Percentiles rank a stretch among this genome's conserved stretches.
Conservation (phyloP, 305 asterid species). For the Stenogyne calaminthoides region DNA sequence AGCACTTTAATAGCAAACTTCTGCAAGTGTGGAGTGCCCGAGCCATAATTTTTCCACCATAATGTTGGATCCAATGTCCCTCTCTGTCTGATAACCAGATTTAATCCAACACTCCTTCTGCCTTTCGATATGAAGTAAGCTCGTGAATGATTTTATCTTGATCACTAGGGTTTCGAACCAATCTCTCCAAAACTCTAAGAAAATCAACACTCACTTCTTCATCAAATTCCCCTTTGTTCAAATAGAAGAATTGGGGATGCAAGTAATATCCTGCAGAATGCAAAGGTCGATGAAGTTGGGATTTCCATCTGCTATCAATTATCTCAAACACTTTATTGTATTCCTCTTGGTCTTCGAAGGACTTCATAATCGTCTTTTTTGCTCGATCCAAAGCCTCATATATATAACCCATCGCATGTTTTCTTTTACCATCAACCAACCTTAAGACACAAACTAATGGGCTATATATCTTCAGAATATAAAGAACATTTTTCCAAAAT, state of each 20-base stretch:
- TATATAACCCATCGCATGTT: background rate
- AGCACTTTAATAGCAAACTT: background rate
- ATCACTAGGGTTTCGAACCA: background rate
- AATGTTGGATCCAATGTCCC: background rate
- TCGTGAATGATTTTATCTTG: background rate
- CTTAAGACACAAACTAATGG: background rate
- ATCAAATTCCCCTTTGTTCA: background rate
- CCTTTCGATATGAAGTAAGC: background rate
- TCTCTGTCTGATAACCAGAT: background rate
- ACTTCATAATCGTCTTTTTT: background rate
- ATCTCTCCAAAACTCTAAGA: background rate
- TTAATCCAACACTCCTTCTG: background rate
- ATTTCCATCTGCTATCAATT: constrained; percentile 1
- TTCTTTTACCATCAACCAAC: constrained; percentile 5
- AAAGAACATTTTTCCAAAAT: background rate
- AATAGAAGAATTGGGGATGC: constrained; percentile 2
- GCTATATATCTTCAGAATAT: too few species aligned
- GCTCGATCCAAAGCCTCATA: constrained; percentile 7
- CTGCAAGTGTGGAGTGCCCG: background rate
- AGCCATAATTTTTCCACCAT: background rate
- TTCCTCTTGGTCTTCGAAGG: background rate
- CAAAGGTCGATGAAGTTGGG: constrained; percentile 6
- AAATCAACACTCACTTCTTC: background rate
- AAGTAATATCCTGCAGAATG: background rate
- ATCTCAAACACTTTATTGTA: constrained; percentile 2